These are phyloP conservation scores for Arthrobotrys entomopaga DNA, from an alignment of 2,329 filamentous ascomycete species.

Conservation along the genomic window DNA sequence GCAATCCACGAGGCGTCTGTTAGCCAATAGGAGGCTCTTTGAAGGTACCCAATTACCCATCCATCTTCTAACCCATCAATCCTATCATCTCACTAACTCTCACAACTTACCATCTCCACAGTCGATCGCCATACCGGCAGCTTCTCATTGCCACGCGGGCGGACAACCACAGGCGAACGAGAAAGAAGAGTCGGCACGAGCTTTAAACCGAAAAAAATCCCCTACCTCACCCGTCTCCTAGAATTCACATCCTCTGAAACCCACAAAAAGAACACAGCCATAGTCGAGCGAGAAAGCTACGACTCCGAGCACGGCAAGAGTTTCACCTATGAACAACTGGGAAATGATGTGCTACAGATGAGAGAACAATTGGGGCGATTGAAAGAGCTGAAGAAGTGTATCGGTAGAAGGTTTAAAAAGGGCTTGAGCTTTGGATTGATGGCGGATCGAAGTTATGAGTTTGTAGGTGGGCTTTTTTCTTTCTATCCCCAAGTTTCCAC, in stretches of 20 bases:
- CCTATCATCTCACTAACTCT: too few species aligned
- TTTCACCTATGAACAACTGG: slow-evolving; percentile 20
- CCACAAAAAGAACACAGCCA: background rate
- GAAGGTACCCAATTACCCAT: too few species aligned
- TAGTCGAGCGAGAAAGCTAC: slow-evolving; percentile 30
- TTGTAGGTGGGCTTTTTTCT: slow-evolving; percentile 52
- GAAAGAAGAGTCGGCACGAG: too few species aligned
- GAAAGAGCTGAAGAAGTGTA: background rate
- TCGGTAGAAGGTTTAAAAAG: background rate
- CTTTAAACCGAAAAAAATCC: background rate
- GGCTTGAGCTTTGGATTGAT: slow-evolving; percentile 29
- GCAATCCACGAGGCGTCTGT: too few species aligned
- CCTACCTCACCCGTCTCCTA: slow-evolving; percentile 17
- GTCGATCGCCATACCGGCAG: too few species aligned
- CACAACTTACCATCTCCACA: too few species aligned
- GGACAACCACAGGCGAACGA: too few species aligned
- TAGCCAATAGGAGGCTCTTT: too few species aligned
- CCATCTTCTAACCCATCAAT: too few species aligned
- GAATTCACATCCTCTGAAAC: background rate
- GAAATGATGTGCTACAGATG: slow-evolving; percentile 17
- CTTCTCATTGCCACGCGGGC: too few species aligned
- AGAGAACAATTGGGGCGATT: slow-evolving; percentile 8
- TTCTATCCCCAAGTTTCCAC: background rate
- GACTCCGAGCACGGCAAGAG: background rate
- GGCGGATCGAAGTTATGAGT: slow-evolving; percentile 53